These are phyloP conservation scores for Pascua sp. DNA, from an alignment of 1,284 basidiomycete genomes.

Conservation along the genomic window DNA sequence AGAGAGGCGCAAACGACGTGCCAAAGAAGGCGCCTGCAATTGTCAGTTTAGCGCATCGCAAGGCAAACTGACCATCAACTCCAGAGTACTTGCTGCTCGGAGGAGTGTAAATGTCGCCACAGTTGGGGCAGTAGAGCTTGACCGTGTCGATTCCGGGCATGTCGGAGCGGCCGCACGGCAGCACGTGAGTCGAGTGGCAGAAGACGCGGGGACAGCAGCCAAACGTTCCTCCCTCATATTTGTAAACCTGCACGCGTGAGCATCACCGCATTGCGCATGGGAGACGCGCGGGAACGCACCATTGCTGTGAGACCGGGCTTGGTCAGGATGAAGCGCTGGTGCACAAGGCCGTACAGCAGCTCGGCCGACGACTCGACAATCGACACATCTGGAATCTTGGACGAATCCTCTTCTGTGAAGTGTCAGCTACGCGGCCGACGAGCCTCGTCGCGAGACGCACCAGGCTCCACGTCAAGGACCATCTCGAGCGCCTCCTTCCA, in stretches of 20 bases:
- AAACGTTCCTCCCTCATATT: slow-evolving; percentile 90
- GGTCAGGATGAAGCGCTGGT: slow-evolving; percentile 95
- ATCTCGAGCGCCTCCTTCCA: slow-evolving; percentile 99
- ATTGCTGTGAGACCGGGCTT: slow-evolving; percentile 90
- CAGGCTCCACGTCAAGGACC: slow-evolving; percentile 99
- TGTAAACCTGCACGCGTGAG: slow-evolving; percentile 90
- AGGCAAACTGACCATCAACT: slow-evolving; percentile 72
- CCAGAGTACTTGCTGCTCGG: slow-evolving; percentile 93
- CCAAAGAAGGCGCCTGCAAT: slow-evolving; percentile 91
- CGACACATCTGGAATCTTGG: slow-evolving; percentile 76
- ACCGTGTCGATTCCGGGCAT: slow-evolving; percentile 97
- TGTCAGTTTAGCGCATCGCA: slow-evolving; percentile 1
- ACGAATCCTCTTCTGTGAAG: slow-evolving; percentile 75
- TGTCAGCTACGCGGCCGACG: slow-evolving; percentile 3
- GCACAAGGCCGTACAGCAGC: slow-evolving; percentile 93
- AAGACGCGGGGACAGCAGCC: slow-evolving; percentile 94
- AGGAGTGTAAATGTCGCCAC: slow-evolving; percentile 93
- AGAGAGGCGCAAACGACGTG: slow-evolving; percentile 94
- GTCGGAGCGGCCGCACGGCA: slow-evolving; percentile 94
- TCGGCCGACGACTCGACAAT: slow-evolving; percentile 98
- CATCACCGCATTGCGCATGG: slow-evolving; percentile 3
- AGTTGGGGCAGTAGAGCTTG: slow-evolving; percentile 97
- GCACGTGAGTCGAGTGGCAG: slow-evolving; percentile 82
- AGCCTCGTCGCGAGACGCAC: slow-evolving; percentile 54
- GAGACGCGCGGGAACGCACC: slow-evolving; percentile 56